These are phyloP conservation scores for Mycena haematopus DNA, from an alignment of 768 basidiomycete species.

Conservation along the genomic window DNA sequence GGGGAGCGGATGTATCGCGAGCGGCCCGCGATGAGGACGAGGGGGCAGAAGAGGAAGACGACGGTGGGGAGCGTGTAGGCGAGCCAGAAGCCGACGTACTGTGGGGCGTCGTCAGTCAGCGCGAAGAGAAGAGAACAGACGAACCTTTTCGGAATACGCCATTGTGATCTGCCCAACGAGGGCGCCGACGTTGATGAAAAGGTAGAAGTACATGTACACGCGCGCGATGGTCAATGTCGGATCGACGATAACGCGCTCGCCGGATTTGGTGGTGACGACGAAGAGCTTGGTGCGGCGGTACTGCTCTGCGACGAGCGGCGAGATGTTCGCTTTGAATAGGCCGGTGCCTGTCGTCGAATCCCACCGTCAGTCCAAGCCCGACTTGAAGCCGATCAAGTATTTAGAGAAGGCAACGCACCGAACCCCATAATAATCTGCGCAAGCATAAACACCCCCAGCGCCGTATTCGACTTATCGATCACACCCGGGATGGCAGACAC, in stretches of 20 bases:
- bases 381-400: not conserved
- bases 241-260: conserved; percentile 80
- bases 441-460: conserved; percentile 61
- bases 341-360: conserved; percentile 81
- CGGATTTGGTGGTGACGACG: conserved; percentile 53
- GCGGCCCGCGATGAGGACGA: conserved; percentile 61
- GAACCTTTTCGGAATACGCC: conserved; percentile 69
- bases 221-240: conserved; percentile 69
- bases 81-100: conserved; percentile 73
- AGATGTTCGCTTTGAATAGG: conserved; percentile 79
- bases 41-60: conserved; percentile 65
- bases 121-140: not conserved
- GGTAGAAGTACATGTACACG: conserved; percentile 62
- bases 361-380: not conserved
- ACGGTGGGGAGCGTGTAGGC: conserved; percentile 69
- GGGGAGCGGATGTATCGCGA: conserved; percentile 62
- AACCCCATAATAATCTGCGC: conserved; percentile 67
- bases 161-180: conserved; percentile 22
- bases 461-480: conserved; percentile 28
- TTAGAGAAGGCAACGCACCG: conserved; percentile 33
- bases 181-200: conserved; percentile 78
- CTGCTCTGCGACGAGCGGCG: conserved; percentile 82
- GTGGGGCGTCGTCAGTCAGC: not conserved
- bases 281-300: conserved; percentile 62
- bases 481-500: not conserved